Evolutionary conservation across 352 stramenopile species (phyloP), one percentile per base, ranked within the genome.

Genomic region (Poterioochromonas sp.): DNA sequence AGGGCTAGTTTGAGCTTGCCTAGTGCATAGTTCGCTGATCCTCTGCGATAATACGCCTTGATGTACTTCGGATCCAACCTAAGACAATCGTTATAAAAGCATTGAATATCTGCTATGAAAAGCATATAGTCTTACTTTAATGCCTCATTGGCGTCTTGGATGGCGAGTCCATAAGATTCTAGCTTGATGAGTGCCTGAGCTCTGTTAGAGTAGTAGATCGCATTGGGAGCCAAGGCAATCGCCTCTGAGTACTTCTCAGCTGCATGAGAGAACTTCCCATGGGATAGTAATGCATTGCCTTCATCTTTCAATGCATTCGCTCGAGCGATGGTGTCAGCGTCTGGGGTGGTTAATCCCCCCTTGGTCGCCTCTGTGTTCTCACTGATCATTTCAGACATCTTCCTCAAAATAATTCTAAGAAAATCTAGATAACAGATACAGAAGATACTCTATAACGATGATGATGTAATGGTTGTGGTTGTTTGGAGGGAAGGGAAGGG

Each of bases 1-100:
- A 96, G 79, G 11, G 96, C 94, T 44, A 43, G 0, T 32, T 65
- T 73, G 5, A 69, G 26, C 29, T 85, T 85, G 22, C 92, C 92
- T 34, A 99, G 88, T 35, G 95, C 95, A 80, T 97, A 92, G 62
- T 98, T 88, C 37, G 96, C 95, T 68, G 92, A 96, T 22, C 92
- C 96, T 80, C 94, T 87, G 15, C 95, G 91, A 84, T 99, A 99
- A 84, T 99, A 99, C 5, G 83, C 93, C 88, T 99, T 99, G 63
- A 97, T 85, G 83, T 99, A 99, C 26, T 80, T 89, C 0, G 92
- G 83, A 76, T 99, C 95, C 2, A 97, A 79, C 63, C 37, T 51
- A 53, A 73, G 3, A 51, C 5, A 51, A 51, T 51, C 5, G 26
- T 32, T 65, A 37, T 22, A 65, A 39, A 15, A 74, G 8, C 8